Conservation (phyloP, 192 early-diverging fungal species). For the Dispira parvispora region DNA sequence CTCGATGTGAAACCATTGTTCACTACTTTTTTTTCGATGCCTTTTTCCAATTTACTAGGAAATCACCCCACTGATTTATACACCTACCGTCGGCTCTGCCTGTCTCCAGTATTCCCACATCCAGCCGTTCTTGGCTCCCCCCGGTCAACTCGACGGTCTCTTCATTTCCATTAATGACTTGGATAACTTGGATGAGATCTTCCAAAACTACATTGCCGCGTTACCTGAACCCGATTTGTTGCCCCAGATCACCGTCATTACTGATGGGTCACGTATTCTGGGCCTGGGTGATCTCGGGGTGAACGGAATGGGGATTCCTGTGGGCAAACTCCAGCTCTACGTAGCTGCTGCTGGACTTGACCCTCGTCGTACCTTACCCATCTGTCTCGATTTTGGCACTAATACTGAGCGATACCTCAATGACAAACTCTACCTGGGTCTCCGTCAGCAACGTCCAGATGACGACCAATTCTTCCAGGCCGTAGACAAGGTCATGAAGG, state of each 20-base stretch:
- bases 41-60: constrained; percentile 26
- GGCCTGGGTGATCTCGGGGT: constrained; percentile 90
- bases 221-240: constrained; percentile 31
- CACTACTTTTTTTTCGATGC: too few species aligned
- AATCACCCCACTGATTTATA: constrained; percentile 65
- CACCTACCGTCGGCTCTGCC: constrained; percentile 67
- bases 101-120: constrained; percentile 81
- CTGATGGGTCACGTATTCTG: constrained; percentile 86
- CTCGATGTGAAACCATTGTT: too few species aligned
- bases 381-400: constrained; percentile 83
- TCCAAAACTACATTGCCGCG: constrained; percentile 58
- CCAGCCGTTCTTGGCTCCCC: constrained; percentile 66
- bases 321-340: constrained; percentile 90
- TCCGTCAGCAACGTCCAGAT: constrained; percentile 43
- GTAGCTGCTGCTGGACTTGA: constrained; percentile 73
- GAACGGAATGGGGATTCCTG: constrained; percentile 90
- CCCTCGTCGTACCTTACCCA: constrained; percentile 72
- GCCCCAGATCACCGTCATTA: constrained; percentile 83
- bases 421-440: constrained; percentile 82
- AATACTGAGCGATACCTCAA: constrained; percentile 65
- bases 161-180: constrained; percentile 65
- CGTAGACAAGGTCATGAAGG: constrained; percentile 64
- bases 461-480: constrained; percentile 61
- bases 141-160: constrained; percentile 63
- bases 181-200: constrained; percentile 55